Percentiles rank a stretch among this genome's conserved stretches.
phyloP scores from a whole-genome alignment of 192 early-diverging fungal species.

The Piromyces sp. region DNA sequence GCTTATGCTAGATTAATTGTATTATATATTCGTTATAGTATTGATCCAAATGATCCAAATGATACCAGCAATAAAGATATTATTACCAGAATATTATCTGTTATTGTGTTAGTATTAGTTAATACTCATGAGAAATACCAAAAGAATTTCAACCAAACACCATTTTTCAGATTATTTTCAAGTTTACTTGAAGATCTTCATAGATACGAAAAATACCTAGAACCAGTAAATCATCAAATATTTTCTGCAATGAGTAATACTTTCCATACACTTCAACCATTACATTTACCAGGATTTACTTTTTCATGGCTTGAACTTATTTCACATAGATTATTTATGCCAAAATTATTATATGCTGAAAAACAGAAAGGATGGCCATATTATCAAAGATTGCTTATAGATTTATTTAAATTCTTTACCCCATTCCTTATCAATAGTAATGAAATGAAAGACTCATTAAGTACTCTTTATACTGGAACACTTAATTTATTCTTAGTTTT shows the following conservation, averaged over 20 bases:
- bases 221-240: constrained; percentile 54
- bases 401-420: constrained; percentile 68
- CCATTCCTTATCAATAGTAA: constrained; percentile 55
- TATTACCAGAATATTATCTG: constrained; percentile 64
- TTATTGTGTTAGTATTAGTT: constrained; percentile 67
- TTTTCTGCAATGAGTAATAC: constrained; percentile 55
- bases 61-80: constrained; percentile 22
- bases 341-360: constrained; percentile 58
- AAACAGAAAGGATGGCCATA: constrained; percentile 73
- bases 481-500: constrained; percentile 80
- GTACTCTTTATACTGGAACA: constrained; percentile 70
- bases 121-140: constrained; percentile 66
- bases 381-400: constrained; percentile 65
- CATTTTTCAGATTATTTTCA: constrained; percentile 77
- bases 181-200: constrained; percentile 65
- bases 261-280: constrained; percentile 67
- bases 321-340: constrained; percentile 84
- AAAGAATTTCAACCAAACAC: constrained; percentile 69
- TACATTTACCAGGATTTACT: constrained; percentile 76
- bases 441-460: constrained; percentile 41
- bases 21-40: constrained; percentile 56
- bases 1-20: constrained; percentile 82
- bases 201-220: constrained; percentile 37
- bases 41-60: constrained; percentile 26
- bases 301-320: constrained; percentile 89